phyloP scores from a whole-genome alignment of 192 early-diverging fungal genomes.

The Glomus cerebriforme region DNA sequence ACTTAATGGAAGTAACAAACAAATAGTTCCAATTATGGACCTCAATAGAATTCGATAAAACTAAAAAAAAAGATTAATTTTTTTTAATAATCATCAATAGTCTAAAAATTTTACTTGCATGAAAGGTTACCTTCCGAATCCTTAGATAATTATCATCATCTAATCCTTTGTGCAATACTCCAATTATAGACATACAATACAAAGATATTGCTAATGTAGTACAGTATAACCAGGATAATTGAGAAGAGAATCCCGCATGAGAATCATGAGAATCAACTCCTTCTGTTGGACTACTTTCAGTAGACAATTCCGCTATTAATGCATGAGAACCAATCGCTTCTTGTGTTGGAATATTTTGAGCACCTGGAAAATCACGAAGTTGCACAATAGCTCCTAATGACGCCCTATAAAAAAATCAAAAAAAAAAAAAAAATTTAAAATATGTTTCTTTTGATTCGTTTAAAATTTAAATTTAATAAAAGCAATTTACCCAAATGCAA shows the following conservation, averaged over 20 bases:
- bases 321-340: neutral
- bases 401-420: neutral
- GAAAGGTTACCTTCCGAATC: slow-evolving; percentile 31
- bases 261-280: neutral
- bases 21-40: slow-evolving; percentile 22
- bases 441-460: neutral
- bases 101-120: too few species aligned
- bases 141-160: slow-evolving; percentile 26
- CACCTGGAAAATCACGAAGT: slow-evolving; percentile 22
- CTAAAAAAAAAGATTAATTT: too few species aligned
- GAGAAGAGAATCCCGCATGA: neutral
- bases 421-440: neutral
- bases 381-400: slow-evolving; percentile 16
- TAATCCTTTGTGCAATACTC: slow-evolving; percentile 32
- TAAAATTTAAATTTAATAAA: neutral
- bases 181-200: slow-evolving; percentile 32
- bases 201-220: slow-evolving; percentile 11
- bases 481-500: slow-evolving; percentile 19
- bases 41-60: slow-evolving; percentile 14
- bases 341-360: neutral
- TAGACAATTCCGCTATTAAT: too few species aligned
- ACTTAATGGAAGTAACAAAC: slow-evolving; percentile 26
- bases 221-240: slow-evolving; percentile 23
- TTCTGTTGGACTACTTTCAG: too few species aligned
- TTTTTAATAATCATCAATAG: too few species aligned